Conservation (phyloP, 257 asterid species). For the Plantago major region DNA sequence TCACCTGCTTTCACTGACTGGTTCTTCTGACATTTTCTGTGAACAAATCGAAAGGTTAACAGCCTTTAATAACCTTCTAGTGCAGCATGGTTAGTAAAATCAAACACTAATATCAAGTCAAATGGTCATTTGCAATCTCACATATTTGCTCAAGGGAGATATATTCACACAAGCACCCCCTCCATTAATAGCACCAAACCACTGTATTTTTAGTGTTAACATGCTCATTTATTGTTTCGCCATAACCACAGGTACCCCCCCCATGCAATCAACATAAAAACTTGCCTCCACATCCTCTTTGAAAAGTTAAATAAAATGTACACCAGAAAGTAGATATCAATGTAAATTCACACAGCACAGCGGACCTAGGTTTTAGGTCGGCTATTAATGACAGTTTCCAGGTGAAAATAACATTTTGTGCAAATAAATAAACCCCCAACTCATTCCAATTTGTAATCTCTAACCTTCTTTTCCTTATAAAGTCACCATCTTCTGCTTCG, state of each 20-base stretch:
- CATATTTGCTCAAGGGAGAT: constrained; percentile 2
- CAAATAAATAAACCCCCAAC: background rate
- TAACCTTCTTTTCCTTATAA: constrained; percentile 57
- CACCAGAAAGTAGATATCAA: background rate
- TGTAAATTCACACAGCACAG: background rate
- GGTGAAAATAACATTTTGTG: background rate
- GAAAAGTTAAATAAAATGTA: background rate
- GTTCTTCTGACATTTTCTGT: constrained; percentile 42
- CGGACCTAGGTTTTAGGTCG: background rate
- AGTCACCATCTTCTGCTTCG: constrained; percentile 40
- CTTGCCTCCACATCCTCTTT: background rate
- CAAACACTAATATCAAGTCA: background rate
- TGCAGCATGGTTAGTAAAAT: background rate
- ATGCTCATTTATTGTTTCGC: background rate
- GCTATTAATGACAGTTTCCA: background rate
- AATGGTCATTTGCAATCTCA: constrained; percentile 3
- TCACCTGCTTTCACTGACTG: constrained; percentile 29
- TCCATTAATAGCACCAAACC: background rate
- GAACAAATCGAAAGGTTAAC: constrained; percentile 5
- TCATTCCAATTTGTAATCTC: background rate
- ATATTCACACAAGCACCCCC: background rate
- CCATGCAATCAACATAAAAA: background rate
- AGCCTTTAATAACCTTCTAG: background rate
- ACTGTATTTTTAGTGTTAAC: too few species aligned
- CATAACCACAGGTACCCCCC: background rate